Conservation (phyloP, 192 early-diverging fungal genomes). For the Phycomyces blakesleeanus region DNA sequence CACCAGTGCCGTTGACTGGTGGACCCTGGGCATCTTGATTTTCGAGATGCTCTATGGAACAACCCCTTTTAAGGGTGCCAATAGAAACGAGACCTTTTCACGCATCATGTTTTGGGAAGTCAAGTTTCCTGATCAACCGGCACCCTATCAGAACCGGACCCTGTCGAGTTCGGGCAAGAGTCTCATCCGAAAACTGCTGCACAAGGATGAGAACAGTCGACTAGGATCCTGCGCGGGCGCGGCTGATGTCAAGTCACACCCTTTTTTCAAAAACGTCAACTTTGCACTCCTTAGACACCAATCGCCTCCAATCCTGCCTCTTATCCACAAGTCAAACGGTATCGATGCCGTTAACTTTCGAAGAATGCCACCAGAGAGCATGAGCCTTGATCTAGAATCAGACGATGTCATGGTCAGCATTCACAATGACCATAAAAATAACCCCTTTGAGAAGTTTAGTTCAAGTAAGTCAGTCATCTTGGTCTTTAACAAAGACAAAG, state of each 20-base stretch:
- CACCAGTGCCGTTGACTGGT: slow-evolving; percentile 96
- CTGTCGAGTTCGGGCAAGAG: slow-evolving; percentile 54
- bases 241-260: slow-evolving; percentile 87
- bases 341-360: slow-evolving; percentile 70
- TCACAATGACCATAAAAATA: slow-evolving; percentile 29
- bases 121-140: slow-evolving; percentile 56
- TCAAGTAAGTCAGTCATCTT: slow-evolving; percentile 36
- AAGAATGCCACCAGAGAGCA: slow-evolving; percentile 54
- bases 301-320: slow-evolving; percentile 84
- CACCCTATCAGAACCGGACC: slow-evolving; percentile 2
- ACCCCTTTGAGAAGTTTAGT: slow-evolving; percentile 58
- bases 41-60: slow-evolving; percentile 98
- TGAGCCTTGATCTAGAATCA: slow-evolving; percentile 61
- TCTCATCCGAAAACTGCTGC: slow-evolving; percentile 78
- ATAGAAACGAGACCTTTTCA: slow-evolving; percentile 84
- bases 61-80: slow-evolving; percentile 95
- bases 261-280: slow-evolving; percentile 85
- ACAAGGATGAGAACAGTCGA: slow-evolving; percentile 86
- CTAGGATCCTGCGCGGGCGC: slow-evolving; percentile 89
- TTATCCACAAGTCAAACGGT: slow-evolving; percentile 42
- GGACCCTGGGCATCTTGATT: slow-evolving; percentile 96
- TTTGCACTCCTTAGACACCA: slow-evolving; percentile 90
- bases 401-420: slow-evolving; percentile 39
- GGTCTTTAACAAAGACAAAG: not conserved
- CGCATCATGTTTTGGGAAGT: slow-evolving; percentile 83